Conservation (phyloP, 345 rosid species). For the Boechera divaricarpa region DNA sequence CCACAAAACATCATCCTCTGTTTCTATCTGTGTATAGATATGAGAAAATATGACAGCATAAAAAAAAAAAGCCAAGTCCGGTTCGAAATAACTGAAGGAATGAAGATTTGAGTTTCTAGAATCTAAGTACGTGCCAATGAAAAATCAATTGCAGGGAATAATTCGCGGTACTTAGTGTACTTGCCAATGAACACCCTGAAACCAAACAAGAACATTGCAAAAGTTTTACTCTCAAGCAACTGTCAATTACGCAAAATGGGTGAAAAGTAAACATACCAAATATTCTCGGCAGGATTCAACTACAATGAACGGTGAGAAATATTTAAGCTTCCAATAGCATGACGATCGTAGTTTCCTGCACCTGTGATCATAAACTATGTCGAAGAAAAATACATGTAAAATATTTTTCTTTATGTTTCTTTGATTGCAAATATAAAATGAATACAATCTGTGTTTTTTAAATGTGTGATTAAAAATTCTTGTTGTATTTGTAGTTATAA, state of each 20-base stretch:
- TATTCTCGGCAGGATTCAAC: slow-evolving; percentile 74
- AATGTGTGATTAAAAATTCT: no score
- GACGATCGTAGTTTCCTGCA: slow-evolving; percentile 57
- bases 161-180: slow-evolving; percentile 57
- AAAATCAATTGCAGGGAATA: slow-evolving; percentile 82
- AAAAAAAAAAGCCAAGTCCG: neutral
- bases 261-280: slow-evolving; percentile 49
- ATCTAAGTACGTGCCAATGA: slow-evolving; percentile 60
- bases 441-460: no score
- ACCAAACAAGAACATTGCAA: neutral
- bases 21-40: slow-evolving; percentile 58
- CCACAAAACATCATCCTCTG: slow-evolving; percentile 62
- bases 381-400: no score
- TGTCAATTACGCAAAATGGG: neutral
- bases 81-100: neutral
- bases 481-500: no score
- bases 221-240: neutral
- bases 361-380: slow-evolving; percentile 52
- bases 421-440: no score
- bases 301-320: slow-evolving; percentile 59
- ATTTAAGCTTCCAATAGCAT: slow-evolving; percentile 61
- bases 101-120: neutral
- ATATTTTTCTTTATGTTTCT: no score
- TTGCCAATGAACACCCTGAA: slow-evolving; percentile 78
- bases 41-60: neutral